Evolutionary conservation across 2,329 filamentous ascomycete species (phyloP).

Genomic region (Neonectria punicea): DNA sequence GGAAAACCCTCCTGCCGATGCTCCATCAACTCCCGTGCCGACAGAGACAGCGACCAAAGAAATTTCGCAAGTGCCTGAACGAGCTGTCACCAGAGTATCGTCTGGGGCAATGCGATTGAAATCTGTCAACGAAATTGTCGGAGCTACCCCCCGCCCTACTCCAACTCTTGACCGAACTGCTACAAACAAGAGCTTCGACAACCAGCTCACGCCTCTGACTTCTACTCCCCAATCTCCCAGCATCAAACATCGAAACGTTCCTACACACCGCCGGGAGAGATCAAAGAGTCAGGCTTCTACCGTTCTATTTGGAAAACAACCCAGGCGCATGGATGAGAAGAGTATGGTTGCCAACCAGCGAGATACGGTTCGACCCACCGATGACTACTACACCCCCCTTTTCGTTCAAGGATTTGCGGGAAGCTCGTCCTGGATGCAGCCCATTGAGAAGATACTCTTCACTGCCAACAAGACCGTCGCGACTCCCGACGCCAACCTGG

Average conservation of each 20-base stretch:
- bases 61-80: slow-evolving; percentile 46
- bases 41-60: slow-evolving; percentile 31
- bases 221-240: slow-evolving; percentile 57
- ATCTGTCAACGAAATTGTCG: slow-evolving; percentile 78
- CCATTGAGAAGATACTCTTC: slow-evolving; percentile 76
- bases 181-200: slow-evolving; percentile 43
- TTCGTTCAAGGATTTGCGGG: slow-evolving; percentile 69
- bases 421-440: slow-evolving; percentile 68
- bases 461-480: slow-evolving; percentile 91
- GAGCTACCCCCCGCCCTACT: slow-evolving; percentile 60
- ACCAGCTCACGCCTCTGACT: slow-evolving; percentile 54
- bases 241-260: slow-evolving; percentile 41
- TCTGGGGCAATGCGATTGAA: slow-evolving; percentile 78
- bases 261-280: slow-evolving; percentile 62
- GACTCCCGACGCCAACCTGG: slow-evolving; percentile 84
- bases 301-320: slow-evolving; percentile 81
- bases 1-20: slow-evolving; percentile 8
- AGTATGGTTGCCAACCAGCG: slow-evolving; percentile 53
- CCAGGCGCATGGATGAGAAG: slow-evolving; percentile 60
- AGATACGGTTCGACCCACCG: slow-evolving; percentile 58
- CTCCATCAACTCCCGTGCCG: slow-evolving; percentile 26
- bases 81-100: slow-evolving; percentile 75
- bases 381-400: slow-evolving; percentile 72
- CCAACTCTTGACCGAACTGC: slow-evolving; percentile 49
- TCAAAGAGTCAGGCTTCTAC: slow-evolving; percentile 76